Conservation (phyloP, 352 stramenopile species). For the Globisporangium orthogonon region DNA sequence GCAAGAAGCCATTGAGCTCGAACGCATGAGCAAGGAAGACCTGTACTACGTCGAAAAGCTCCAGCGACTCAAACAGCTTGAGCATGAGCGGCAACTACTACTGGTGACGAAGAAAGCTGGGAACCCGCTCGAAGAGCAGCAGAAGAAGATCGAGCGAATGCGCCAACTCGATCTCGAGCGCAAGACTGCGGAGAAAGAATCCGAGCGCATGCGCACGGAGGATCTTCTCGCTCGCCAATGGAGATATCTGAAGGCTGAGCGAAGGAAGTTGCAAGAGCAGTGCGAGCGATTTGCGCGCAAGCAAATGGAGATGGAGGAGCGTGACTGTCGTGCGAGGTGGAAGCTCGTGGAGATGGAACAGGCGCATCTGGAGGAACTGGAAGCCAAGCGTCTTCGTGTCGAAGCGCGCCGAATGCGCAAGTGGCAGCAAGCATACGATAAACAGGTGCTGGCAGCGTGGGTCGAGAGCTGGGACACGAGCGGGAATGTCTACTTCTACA, state of each 20-base stretch:
- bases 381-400: constrained; percentile 26
- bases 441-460: constrained; percentile 30
- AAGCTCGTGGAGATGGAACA: constrained; percentile 20
- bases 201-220: constrained; percentile 32
- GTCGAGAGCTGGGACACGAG: constrained; percentile 35
- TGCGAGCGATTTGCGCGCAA: constrained; percentile 34
- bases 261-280: constrained; percentile 20
- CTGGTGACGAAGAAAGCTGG: constrained; percentile 11
- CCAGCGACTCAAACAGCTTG: constrained; percentile 21
- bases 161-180: constrained; percentile 30
- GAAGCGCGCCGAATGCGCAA: constrained; percentile 26
- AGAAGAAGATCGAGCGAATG: constrained; percentile 40
- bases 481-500: constrained; percentile 64
- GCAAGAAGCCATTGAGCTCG: constrained; percentile 24
- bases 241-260: constrained; percentile 29
- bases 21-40: constrained; percentile 46
- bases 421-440: constrained; percentile 26
- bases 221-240: constrained; percentile 40
- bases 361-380: constrained; percentile 17
- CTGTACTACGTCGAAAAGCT: constrained; percentile 48
- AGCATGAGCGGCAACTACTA: constrained; percentile 8
- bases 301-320: constrained; percentile 40
- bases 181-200: constrained; percentile 23
- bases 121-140: constrained; percentile 37
- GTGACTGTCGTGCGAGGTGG: constrained; percentile 27